phyloP scores from a whole-genome alignment of 371 early-diverging fungal species.

The Lichtheimia ramosa region DNA sequence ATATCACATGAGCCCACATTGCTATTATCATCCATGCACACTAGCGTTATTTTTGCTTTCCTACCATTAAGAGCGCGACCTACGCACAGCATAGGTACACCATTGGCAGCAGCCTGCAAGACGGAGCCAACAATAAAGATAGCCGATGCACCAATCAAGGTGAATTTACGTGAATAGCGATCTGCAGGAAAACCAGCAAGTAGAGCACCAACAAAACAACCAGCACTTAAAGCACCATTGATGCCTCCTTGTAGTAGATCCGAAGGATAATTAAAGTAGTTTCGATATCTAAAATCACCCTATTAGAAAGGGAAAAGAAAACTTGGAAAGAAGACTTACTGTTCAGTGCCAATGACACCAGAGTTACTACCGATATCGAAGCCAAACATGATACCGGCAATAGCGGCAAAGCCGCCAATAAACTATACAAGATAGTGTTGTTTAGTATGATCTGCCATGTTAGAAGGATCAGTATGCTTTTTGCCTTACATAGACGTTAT shows the following conservation, averaged over 20 bases:
- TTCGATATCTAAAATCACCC: slow-evolving; percentile 31
- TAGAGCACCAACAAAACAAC: slow-evolving; percentile 34
- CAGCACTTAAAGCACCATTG: slow-evolving; percentile 47
- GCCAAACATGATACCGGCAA: slow-evolving; percentile 64
- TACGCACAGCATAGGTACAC: slow-evolving; percentile 32
- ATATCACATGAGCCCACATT: neutral
- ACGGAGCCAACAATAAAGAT: slow-evolving; percentile 29
- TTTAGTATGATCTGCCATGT: neutral
- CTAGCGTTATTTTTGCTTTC: neutral
- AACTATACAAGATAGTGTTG: slow-evolving; percentile 25
- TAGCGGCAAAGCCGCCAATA: slow-evolving; percentile 55
- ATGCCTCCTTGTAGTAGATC: slow-evolving; percentile 63
- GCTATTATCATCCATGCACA: neutral
- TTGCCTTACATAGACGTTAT: slow-evolving; percentile 36
- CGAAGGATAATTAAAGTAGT: slow-evolving; percentile 56
- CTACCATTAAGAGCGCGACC: slow-evolving; percentile 34
- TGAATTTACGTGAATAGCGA: slow-evolving; percentile 26
- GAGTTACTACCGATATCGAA: slow-evolving; percentile 63
- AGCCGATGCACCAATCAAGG: slow-evolving; percentile 27
- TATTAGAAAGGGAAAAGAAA: neutral
- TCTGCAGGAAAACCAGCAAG: slow-evolving; percentile 32
- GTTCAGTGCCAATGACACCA: slow-evolving; percentile 54
- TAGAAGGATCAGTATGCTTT: neutral
- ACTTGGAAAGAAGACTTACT: slow-evolving; percentile 21
- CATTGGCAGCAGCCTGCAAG: slow-evolving; percentile 29